Base-by-base conservation (phyloP, 208 protist genomes). In the Trypanosoma scelopori region DNA sequence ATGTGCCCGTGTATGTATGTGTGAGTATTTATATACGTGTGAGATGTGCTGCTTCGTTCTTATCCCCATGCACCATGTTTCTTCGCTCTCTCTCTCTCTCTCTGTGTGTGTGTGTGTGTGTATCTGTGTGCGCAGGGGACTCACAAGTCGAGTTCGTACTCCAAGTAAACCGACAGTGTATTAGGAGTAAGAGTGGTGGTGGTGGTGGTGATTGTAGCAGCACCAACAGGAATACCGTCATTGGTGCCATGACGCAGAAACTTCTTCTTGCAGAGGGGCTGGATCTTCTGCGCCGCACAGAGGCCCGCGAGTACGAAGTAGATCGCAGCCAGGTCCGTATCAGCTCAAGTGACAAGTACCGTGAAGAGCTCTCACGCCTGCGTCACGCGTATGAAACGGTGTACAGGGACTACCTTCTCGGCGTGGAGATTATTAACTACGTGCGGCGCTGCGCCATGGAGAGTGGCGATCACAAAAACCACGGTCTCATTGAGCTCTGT, bases 371-470 rank as follows among this genome's bases (percentile, higher is more conserved):
- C 3, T 64, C 69, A 2, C 69, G 72, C 12, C 72, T 95, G 5
- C 32, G 80, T 41, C 69, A 84, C 48, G 76, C 43, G 55, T 95
- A 95, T 71, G 56, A 73, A 32, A 27, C 25, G 0, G 74, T 92
- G 22, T 91, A 85, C 35, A 60, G 78, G 35, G 60, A 86, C 51
- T 93, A 87, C 62, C 52, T 92, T 15, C 77, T 77, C 15, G 86
- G 76, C 3, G 43, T 91, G 2, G 77, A 91, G 48, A 91, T 95
- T 7, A 41, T 95, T 3, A 93, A 93, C 71, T 79, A 89, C 60
- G 80, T 92, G 12, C 84, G 89, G 41, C 82, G 79, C 69, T 75
- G 51, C 43, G 82, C 77, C 1, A 58, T 87, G 22, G 62, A 69
- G 4, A 55, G 35, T 3, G 45, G 43, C 22, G 48, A 58, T 53